Percentiles rank a stretch among this genome's conserved stretches.
phyloP scores from a whole-genome alignment of 2,329 filamentous ascomycete species.

The Trichoderma sp. region DNA sequence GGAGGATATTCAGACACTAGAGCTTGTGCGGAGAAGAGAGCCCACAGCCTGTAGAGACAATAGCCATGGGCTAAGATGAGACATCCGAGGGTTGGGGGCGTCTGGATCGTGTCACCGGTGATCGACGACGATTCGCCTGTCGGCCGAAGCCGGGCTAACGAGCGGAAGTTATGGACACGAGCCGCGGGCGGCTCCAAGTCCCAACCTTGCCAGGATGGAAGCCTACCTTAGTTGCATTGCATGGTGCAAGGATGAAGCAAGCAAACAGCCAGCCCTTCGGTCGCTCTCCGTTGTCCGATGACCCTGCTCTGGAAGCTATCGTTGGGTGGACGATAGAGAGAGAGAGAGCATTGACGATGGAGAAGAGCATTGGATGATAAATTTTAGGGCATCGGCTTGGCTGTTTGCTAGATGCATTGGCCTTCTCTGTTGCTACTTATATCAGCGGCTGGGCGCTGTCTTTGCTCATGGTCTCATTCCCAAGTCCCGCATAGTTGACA shows the following conservation, averaged over 20 bases:
- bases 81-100: not conserved
- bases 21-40: not conserved
- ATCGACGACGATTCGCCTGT: conserved; percentile 10
- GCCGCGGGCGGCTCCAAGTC: conserved; percentile 2
- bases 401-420: not conserved
- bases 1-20: not conserved
- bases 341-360: not conserved
- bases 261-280: conserved; percentile 16
- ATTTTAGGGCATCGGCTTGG: not conserved
- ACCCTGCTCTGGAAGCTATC: not conserved
- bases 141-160: not conserved
- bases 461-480: not conserved
- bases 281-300: conserved; percentile 16
- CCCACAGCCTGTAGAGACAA: not conserved
- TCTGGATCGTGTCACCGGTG: not conserved
- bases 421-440: not conserved
- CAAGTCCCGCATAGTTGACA: not conserved
- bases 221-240: conserved; percentile 1
- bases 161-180: not conserved
- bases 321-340: not conserved
- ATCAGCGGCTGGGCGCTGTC: not conserved
- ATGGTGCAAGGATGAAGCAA: conserved; percentile 9
- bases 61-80: not conserved
- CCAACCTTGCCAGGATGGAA: not conserved
- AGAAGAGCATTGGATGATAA: not conserved